These are phyloP conservation scores for Chloroidium sp. DNA, from an alignment of 163 green algal species.

Conservation along the genomic window DNA sequence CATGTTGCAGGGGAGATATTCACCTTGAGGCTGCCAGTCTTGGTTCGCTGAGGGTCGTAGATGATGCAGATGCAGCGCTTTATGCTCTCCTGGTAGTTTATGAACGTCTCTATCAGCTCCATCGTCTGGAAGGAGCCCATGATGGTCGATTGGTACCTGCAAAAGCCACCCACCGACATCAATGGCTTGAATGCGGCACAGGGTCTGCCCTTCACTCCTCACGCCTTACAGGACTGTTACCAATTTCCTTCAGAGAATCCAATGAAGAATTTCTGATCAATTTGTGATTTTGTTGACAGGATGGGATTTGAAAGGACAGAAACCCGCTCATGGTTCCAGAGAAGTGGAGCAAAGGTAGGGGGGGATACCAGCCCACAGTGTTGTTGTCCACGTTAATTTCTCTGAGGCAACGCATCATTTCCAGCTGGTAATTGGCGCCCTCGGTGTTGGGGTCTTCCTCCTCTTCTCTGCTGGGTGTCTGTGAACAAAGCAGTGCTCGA, in stretches of 20 bases:
- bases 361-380: conserved; percentile 88
- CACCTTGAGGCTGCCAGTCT: conserved; percentile 40
- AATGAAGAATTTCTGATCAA: too few species aligned
- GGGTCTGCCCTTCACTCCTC: not conserved
- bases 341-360: not conserved
- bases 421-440: conserved; percentile 89
- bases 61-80: conserved; percentile 96
- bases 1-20: not conserved
- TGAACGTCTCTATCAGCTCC: conserved; percentile 97
- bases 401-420: conserved; percentile 97
- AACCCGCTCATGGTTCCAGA: not conserved
- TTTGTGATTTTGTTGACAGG: too few species aligned
- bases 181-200: not conserved
- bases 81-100: conserved; percentile 96
- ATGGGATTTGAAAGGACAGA: not conserved
- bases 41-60: conserved; percentile 75
- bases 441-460: conserved; percentile 55
- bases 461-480: conserved; percentile 19
- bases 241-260: too few species aligned
- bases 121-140: conserved; percentile 90
- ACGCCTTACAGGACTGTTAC: too few species aligned
- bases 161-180: too few species aligned
- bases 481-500: not conserved
- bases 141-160: conserved; percentile 90
- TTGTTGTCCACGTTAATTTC: conserved; percentile 99